Conservation (phyloP, 2,329 filamentous ascomycete genomes). For the Lasiodiplodia hormozganensis region DNA sequence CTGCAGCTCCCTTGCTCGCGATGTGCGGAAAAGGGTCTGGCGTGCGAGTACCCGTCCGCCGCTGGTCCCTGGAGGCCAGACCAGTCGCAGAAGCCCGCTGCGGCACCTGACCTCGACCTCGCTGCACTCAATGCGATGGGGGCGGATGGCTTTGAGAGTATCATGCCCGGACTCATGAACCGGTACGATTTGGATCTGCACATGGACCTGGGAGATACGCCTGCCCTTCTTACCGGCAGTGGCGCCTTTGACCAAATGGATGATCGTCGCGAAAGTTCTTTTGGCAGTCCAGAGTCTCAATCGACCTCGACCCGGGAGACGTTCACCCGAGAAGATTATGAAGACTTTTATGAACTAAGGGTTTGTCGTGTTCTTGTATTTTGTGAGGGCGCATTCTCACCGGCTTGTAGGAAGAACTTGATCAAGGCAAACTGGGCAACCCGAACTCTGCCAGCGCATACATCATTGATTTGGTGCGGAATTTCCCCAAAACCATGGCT, state of each 20-base stretch:
- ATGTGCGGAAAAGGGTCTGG: not conserved
- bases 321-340: not conserved
- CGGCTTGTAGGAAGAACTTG: not conserved
- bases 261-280: no score
- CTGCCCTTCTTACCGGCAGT: not conserved
- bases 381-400: not conserved
- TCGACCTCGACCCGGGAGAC: not conserved
- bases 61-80: not conserved
- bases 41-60: not conserved
- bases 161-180: not conserved
- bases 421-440: not conserved
- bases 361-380: not conserved
- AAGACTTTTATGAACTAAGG: not conserved
- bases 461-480: not conserved
- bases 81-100: not conserved
- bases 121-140: not conserved
- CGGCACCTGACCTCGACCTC: not conserved
- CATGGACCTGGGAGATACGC: not conserved
- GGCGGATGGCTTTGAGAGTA: not conserved
- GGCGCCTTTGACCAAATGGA: not conserved
- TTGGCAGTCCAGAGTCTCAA: not conserved
- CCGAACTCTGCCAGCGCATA: constrained; percentile 1
- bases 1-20: not conserved
- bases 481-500: not conserved
- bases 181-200: not conserved